These are phyloP conservation scores for Yamadazyma diddensiae DNA, from an alignment of 1,139 yeast species.

Conservation along the genomic window DNA sequence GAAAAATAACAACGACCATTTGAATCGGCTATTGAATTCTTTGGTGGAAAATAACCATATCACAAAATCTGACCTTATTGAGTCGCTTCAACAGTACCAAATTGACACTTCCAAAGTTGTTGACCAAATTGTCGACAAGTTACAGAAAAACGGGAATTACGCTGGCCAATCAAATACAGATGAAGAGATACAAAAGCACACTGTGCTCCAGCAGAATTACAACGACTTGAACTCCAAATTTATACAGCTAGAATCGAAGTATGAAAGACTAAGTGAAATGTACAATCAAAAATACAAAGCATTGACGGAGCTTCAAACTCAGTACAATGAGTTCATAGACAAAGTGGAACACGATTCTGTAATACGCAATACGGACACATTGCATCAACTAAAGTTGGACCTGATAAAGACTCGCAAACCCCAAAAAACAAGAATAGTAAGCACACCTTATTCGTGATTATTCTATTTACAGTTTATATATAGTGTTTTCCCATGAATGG, in stretches of 20 bases:
- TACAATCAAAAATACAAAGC: conserved; percentile 28
- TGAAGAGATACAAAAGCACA: too few species aligned
- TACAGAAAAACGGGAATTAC: too few species aligned
- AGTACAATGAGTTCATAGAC: conserved; percentile 22
- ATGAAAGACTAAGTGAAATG: conserved; percentile 19
- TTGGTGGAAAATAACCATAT: conserved; percentile 29
- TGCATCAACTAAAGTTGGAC: conserved; percentile 27
- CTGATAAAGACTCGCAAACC: conserved; percentile 15
- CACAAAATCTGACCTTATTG: conserved; percentile 8
- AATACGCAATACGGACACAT: conserved; percentile 24
- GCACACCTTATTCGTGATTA: conserved; percentile 16
- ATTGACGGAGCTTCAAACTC: conserved; percentile 21
- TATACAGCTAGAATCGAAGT: conserved; percentile 19
- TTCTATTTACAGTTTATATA: conserved; percentile 19
- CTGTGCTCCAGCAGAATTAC: conserved; percentile 5
- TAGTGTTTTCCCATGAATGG: conserved; percentile 62
- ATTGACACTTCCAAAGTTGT: conserved; percentile 19
- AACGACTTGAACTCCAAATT: conserved; percentile 19
- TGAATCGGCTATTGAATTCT: conserved; percentile 33
- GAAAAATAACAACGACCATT: conserved; percentile 40
- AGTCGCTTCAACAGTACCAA: conserved; percentile 15
- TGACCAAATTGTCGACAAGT: conserved; percentile 25
- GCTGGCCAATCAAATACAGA: too few species aligned
- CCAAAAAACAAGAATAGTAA: conserved; percentile 27
- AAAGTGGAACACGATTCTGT: conserved; percentile 12